phyloP scores from a whole-genome alignment of 2,329 filamentous ascomycete species.

The Alternaria postmessia region DNA sequence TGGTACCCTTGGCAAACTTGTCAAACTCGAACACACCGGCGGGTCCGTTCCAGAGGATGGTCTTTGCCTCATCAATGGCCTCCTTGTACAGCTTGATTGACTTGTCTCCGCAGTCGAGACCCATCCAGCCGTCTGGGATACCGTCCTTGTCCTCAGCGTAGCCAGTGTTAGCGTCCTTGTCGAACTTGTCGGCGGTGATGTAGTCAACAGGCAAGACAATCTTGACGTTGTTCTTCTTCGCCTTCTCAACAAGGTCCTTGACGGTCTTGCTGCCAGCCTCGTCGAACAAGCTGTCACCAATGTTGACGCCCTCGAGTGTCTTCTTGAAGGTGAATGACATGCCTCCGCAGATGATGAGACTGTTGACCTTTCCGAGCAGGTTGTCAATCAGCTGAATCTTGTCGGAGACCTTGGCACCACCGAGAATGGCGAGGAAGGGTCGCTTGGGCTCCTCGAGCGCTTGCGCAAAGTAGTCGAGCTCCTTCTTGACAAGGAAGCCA shows the following conservation, averaged over 20 bases:
- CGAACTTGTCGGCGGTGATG: slow-evolving; percentile 95
- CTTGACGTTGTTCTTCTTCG: slow-evolving; percentile 95
- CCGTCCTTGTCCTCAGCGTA: slow-evolving; percentile 85
- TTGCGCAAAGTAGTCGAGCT: slow-evolving; percentile 99
- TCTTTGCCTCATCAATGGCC: slow-evolving; percentile 87
- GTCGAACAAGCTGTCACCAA: slow-evolving; percentile 91
- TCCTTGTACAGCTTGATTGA: slow-evolving; percentile 87
- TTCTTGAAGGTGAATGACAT: slow-evolving; percentile 99
- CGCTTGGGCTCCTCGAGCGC: slow-evolving; percentile 91
- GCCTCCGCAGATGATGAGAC: slow-evolving; percentile 92
- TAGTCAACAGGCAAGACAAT: slow-evolving; percentile 94
- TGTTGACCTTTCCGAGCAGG: slow-evolving; percentile 96
- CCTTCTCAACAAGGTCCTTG: slow-evolving; percentile 86
- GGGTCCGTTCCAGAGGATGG: slow-evolving; percentile 98
- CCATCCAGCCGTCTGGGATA: slow-evolving; percentile 98
- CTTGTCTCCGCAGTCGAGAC: slow-evolving; percentile 92
- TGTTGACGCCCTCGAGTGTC: slow-evolving; percentile 88
- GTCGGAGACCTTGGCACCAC: slow-evolving; percentile 97
- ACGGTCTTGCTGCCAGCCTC: slow-evolving; percentile 94
- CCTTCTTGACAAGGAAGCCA: slow-evolving; percentile 99
- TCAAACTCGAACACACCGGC: slow-evolving; percentile 98
- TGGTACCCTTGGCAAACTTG: slow-evolving; percentile 90
- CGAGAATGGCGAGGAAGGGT: slow-evolving; percentile 97
- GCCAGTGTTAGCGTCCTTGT: slow-evolving; percentile 80
- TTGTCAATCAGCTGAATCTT: slow-evolving; percentile 99